phyloP scores from a whole-genome alignment of 768 basidiomycete genomes.

The Pleurotus salmoneostramineus region DNA sequence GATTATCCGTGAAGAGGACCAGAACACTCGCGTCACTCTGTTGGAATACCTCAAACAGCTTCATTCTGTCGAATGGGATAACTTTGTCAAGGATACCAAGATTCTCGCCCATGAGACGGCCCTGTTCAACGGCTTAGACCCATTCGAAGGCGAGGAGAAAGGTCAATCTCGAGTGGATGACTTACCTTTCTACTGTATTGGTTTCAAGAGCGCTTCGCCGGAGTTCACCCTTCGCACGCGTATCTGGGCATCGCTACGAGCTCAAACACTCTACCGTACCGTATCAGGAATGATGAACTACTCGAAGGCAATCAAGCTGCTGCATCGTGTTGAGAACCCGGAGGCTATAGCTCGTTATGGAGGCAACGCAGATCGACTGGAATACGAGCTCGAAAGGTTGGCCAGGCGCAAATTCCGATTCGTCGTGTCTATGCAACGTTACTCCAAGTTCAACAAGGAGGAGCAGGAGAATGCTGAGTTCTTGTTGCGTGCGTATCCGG shows the following conservation, averaged over 20 bases:
- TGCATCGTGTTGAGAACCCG: slow-evolving; percentile 99
- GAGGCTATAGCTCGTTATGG: slow-evolving; percentile 98
- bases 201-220: slow-evolving; percentile 97
- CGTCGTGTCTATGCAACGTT: slow-evolving; percentile 98
- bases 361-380: slow-evolving; percentile 95
- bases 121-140: slow-evolving; percentile 74
- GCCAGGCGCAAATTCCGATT: slow-evolving; percentile 98
- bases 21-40: slow-evolving; percentile 94
- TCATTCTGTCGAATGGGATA: slow-evolving; percentile 98
- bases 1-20: slow-evolving; percentile 98
- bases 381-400: slow-evolving; percentile 96
- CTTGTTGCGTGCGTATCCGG: slow-evolving; percentile 93
- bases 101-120: slow-evolving; percentile 96
- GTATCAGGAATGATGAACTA: slow-evolving; percentile 99
- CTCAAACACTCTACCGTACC: slow-evolving; percentile 98
- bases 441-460: slow-evolving; percentile 99
- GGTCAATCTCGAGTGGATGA: slow-evolving; percentile 69
- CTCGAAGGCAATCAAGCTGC: slow-evolving; percentile 96
- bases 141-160: slow-evolving; percentile 74
- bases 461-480: slow-evolving; percentile 99
- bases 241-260: slow-evolving; percentile 98
- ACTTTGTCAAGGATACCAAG: slow-evolving; percentile 99
- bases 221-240: slow-evolving; percentile 98
- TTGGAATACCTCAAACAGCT: slow-evolving; percentile 98
- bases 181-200: slow-evolving; percentile 96